Base-by-base conservation (phyloP, 345 rosid genomes). In the Hibiscus trionum region DNA sequence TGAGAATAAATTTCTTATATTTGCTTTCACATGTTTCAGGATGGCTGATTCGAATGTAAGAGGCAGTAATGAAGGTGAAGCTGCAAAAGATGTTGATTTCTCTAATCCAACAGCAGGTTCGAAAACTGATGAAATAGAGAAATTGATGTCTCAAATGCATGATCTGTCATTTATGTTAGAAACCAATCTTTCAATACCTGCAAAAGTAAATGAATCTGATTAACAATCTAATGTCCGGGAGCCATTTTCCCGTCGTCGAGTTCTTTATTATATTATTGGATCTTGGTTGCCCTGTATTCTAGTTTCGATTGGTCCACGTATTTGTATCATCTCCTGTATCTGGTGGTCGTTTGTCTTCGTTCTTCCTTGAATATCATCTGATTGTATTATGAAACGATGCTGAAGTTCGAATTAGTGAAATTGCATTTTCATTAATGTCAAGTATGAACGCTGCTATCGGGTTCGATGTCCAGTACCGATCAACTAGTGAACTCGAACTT, bases 141-240 rank as follows among this genome's bases (percentile, higher is more conserved):
- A 35, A 39, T 69, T 89, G 65, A 83, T 91, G 77, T 87, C 92
- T 26, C 92, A 87, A 89, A 89, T 87, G 96, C 97, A 87, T 76
- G 97, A 89, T 79, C 92, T 93, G 58, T 93, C 93, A 15, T 91
- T 93, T 79, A 93, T 93, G 96, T 88, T 88, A 7, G 90, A 84
- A 67, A 87, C 75, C 59, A 73, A 80, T 72, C 90, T 91, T 56
- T 82, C 89, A 39, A 49, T 89, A 11, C 94, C 96, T 11, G 76
- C 79, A 52, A 71, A 75, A 67, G 12, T 66, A 47, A 39, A 66
- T 24, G 21, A 11, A 7, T 46, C 5, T 3, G 24, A 66, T 66
- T 46, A 46, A 66, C 33, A 24, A 24, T 46, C 56, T 66, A 44
- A 21, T 11, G 17, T 21, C 14, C 12, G 53, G 52, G 55, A 44